phyloP scores from a whole-genome alignment of 345 rosid species.

The Salix dunnii region DNA sequence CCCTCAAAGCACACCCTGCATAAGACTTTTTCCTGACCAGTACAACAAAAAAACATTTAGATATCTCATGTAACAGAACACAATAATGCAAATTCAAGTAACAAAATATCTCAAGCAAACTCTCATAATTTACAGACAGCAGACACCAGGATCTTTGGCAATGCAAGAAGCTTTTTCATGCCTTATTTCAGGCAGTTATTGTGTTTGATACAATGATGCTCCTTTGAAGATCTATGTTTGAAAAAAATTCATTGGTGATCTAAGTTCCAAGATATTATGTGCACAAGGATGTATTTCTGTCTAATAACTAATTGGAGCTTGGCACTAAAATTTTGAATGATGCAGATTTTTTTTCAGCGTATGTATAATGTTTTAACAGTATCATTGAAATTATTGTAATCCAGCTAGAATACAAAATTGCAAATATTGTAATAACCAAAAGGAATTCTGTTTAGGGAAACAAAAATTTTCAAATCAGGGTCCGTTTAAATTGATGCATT shows the following conservation, averaged over 20 bases:
- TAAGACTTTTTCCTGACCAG: slow-evolving; percentile 79
- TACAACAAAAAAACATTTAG: neutral
- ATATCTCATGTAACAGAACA: neutral
- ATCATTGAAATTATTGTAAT: neutral
- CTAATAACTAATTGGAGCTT: neutral
- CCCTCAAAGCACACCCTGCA: slow-evolving; percentile 93
- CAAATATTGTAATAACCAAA: no score
- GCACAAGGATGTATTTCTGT: neutral
- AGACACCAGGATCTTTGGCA: neutral
- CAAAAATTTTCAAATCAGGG: neutral
- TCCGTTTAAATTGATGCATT: neutral
- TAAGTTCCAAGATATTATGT: neutral
- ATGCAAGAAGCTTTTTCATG: neutral
- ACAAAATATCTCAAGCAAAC: neutral
- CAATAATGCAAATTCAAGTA: neutral
- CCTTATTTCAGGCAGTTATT: neutral
- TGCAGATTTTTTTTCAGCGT: neutral
- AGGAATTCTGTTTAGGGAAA: no score
- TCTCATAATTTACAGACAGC: neutral
- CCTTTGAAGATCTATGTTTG: neutral
- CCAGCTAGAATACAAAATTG: neutral
- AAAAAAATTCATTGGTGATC: neutral
- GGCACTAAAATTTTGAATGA: neutral
- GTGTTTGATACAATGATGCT: neutral
- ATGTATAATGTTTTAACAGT: neutral